phyloP scores from a whole-genome alignment of 306 rosid genomes.

The Cucumis cinereus region DNA sequence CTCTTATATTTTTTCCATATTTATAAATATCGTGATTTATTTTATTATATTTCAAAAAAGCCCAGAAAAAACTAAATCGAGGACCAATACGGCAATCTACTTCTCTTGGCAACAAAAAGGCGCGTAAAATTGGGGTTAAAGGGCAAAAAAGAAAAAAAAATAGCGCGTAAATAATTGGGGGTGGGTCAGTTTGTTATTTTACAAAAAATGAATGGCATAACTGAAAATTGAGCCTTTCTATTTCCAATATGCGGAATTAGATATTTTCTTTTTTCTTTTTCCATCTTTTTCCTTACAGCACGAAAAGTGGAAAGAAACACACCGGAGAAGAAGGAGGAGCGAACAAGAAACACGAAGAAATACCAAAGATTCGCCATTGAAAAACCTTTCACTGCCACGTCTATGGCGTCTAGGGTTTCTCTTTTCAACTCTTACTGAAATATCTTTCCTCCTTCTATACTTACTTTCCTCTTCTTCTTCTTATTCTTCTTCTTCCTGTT shows the following conservation, averaged over 20 bases:
- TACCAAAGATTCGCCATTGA: conserved; percentile 18
- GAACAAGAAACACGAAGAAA: conserved; percentile 3
- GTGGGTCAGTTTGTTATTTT: conserved; percentile 4
- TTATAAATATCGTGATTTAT: too few species aligned
- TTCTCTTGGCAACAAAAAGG: neutral
- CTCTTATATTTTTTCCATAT: too few species aligned
- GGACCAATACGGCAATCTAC: too few species aligned
- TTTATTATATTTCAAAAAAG: too few species aligned
- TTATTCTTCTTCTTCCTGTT: conserved; percentile 15
- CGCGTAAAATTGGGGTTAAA: neutral
- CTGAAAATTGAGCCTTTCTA: neutral
- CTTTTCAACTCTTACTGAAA: conserved; percentile 24
- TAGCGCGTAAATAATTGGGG: conserved; percentile 8
- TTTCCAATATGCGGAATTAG: neutral
- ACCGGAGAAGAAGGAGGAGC: conserved; percentile 14
- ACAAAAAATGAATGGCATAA: conserved; percentile 1
- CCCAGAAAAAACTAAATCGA: too few species aligned
- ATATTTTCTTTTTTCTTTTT: conserved; percentile 14
- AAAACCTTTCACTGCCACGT: conserved; percentile 26
- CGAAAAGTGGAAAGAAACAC: conserved; percentile 12
- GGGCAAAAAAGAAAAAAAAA: neutral
- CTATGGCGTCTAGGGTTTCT: conserved; percentile 86
- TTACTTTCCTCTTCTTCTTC: neutral
- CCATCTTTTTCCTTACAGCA: conserved; percentile 22
- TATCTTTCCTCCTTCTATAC: conserved; percentile 19